Evolutionary conservation across 805 yeast species (phyloP).

Genomic region (Kluyveromyces siamensis): DNA sequence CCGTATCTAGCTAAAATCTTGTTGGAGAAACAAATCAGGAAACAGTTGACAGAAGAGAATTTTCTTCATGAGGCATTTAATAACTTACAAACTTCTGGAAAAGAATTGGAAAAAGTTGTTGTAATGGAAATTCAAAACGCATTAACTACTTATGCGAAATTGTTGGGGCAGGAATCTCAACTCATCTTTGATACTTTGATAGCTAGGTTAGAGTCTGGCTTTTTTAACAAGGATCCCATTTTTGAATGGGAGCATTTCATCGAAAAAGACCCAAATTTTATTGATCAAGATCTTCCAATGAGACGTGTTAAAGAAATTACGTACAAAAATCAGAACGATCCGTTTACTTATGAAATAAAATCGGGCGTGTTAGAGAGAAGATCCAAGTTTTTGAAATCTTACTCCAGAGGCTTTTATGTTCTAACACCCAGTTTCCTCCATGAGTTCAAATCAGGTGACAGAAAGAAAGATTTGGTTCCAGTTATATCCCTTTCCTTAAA

Average conservation of each 20-base stretch:
- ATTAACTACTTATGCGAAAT: slow-evolving; percentile 58
- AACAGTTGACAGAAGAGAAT: slow-evolving; percentile 76
- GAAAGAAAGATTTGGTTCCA: slow-evolving; percentile 73
- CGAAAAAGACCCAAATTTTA: slow-evolving; percentile 59
- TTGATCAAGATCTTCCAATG: slow-evolving; percentile 52
- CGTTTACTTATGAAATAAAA: slow-evolving; percentile 57
- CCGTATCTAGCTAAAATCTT: slow-evolving; percentile 69
- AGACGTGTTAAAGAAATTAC: slow-evolving; percentile 52
- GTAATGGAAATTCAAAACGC: slow-evolving; percentile 81
- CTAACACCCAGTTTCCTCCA: slow-evolving; percentile 82
- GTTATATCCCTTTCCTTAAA: slow-evolving; percentile 73
- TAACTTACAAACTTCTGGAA: slow-evolving; percentile 80
- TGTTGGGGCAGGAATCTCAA: slow-evolving; percentile 66
- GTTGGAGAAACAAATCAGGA: slow-evolving; percentile 68
- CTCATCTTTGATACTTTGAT: slow-evolving; percentile 57
- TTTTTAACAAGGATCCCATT: slow-evolving; percentile 66
- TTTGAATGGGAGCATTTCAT: slow-evolving; percentile 88
- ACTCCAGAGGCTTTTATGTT: slow-evolving; percentile 84
- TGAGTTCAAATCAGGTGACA: slow-evolving; percentile 78
- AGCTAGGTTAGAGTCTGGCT: slow-evolving; percentile 57
- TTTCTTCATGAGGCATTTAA: slow-evolving; percentile 80
- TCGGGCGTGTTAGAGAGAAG: slow-evolving; percentile 82
- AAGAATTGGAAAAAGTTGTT: slow-evolving; percentile 81
- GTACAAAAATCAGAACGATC: slow-evolving; percentile 62
- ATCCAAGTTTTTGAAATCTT: slow-evolving; percentile 86